phyloP scores from a whole-genome alignment of 352 stramenopile genomes.

The Phytophthora chlamydospora region DNA sequence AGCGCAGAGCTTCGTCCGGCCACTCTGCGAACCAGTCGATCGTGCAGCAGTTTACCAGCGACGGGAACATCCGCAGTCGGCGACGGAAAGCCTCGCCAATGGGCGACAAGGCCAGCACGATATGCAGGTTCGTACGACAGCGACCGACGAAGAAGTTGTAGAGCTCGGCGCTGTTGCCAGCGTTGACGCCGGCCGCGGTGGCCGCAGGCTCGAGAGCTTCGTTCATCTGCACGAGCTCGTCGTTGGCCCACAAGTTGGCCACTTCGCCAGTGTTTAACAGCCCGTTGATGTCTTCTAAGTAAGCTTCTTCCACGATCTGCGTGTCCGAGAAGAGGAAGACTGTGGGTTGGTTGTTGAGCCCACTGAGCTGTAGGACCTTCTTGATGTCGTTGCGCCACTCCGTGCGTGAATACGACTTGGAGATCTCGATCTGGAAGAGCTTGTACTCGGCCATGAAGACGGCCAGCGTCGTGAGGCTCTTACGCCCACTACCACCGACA shows the following conservation, averaged over 20 bases:
- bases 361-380: slow-evolving; percentile 80
- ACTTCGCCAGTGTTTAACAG: slow-evolving; percentile 95
- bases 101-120: slow-evolving; percentile 93
- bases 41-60: slow-evolving; percentile 96
- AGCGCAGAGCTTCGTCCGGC: slow-evolving; percentile 93
- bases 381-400: slow-evolving; percentile 96
- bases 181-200: slow-evolving; percentile 68
- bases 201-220: slow-evolving; percentile 74
- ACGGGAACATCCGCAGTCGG: slow-evolving; percentile 95
- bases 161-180: slow-evolving; percentile 72
- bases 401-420: slow-evolving; percentile 91
- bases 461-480: slow-evolving; percentile 92
- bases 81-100: slow-evolving; percentile 94
- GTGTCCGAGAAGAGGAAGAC: slow-evolving; percentile 95
- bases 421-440: slow-evolving; percentile 96
- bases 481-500: slow-evolving; percentile 92
- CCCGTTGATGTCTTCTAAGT: slow-evolving; percentile 94
- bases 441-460: slow-evolving; percentile 96
- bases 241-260: slow-evolving; percentile 91
- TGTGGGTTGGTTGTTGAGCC: slow-evolving; percentile 84
- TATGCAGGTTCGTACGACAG: slow-evolving; percentile 93
- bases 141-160: slow-evolving; percentile 93
- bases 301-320: slow-evolving; percentile 93
- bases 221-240: slow-evolving; percentile 88
- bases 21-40: slow-evolving; percentile 98